Base-by-base conservation (phyloP, 2,329 filamentous ascomycete species). In the Cladosporium sp. region DNA sequence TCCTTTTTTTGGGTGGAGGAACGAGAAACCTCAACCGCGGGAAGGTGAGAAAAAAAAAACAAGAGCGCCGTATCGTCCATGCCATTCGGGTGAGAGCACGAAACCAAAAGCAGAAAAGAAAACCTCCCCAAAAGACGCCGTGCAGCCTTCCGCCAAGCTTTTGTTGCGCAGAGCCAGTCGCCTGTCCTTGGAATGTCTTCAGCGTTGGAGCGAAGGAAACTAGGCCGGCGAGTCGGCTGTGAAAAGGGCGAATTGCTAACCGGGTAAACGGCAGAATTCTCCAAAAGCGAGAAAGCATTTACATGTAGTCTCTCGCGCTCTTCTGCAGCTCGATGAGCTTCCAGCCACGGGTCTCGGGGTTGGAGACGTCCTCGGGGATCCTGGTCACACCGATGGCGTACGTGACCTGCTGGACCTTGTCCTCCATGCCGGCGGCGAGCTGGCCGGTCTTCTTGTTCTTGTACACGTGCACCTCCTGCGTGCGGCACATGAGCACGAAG, bases 321-420 rank as follows among this genome's bases (percentile, higher is more conserved):
- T 99, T 99, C 72, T 99, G 93, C 77, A 99, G 83, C 75, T 99
- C 93, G 66, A 99, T 97, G 70, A 99, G 76, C 64, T 92, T 85
- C 93, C 93, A 99, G 27, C 93, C 93, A 65, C 91, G 82, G 9
- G 93, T 99, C 75, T 99, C 93, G 2, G 90, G 88, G 70, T 99
- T 97, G 76, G 85, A 92, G 60, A 97, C 92, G 61, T 99, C 93
- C 67, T 99, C 93, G 2, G 93, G 85, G 54, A 95, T 84, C 58
- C 93, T 80, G 3, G 93, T 99, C 54, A 99, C 87, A 62, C 93
- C 93, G 61, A 99, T 97, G 56, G 92, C 93, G 66, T 99, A 99
- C 2, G 93, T 97, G 59, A 99, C 93, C 60, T 96, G 84, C 73
- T 99, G 93, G 19, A 99, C 93, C 74, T 91, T 95, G 73, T 99